Percentiles rank a stretch among this genome's conserved stretches.
Evolutionary conservation across 371 early-diverging fungal species (phyloP).

Genomic region (Lichtheimia ornata): DNA sequence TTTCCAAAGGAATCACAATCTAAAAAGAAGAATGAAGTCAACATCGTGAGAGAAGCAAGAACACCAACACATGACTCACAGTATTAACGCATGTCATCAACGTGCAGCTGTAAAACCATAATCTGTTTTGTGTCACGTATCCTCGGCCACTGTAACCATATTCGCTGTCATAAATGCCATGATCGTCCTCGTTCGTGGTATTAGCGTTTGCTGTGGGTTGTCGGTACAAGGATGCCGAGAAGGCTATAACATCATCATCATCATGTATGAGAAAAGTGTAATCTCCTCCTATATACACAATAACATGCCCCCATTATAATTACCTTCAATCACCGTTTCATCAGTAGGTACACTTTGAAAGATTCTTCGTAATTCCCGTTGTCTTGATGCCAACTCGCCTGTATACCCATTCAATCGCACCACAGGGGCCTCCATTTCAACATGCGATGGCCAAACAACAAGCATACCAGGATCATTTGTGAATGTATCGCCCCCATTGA

Average conservation of each 20-base stretch:
- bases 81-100: constrained; percentile 41
- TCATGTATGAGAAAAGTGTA: too few species aligned
- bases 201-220: constrained; percentile 4
- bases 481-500: constrained; percentile 6
- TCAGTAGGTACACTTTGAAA: constrained; percentile 32
- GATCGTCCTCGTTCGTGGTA: not conserved
- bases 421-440: constrained; percentile 26
- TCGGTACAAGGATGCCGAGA: constrained; percentile 32
- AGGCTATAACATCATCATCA: constrained; percentile 17
- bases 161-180: constrained; percentile 5
- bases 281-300: too few species aligned
- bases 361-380: constrained; percentile 31
- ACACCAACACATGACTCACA: constrained; percentile 18
- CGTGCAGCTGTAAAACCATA: constrained; percentile 48
- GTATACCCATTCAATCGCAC: constrained; percentile 32
- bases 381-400: constrained; percentile 17
- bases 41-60: too few species aligned
- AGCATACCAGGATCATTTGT: constrained; percentile 11
- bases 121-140: constrained; percentile 35
- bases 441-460: constrained; percentile 40
- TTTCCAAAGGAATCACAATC: constrained; percentile 37
- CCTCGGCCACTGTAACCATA: constrained; percentile 36
- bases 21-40: constrained; percentile 3
- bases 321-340: constrained; percentile 47
- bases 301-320: not conserved